Evolutionary conservation across 768 basidiomycete species (phyloP).

Genomic region (Podaxis sp.): DNA sequence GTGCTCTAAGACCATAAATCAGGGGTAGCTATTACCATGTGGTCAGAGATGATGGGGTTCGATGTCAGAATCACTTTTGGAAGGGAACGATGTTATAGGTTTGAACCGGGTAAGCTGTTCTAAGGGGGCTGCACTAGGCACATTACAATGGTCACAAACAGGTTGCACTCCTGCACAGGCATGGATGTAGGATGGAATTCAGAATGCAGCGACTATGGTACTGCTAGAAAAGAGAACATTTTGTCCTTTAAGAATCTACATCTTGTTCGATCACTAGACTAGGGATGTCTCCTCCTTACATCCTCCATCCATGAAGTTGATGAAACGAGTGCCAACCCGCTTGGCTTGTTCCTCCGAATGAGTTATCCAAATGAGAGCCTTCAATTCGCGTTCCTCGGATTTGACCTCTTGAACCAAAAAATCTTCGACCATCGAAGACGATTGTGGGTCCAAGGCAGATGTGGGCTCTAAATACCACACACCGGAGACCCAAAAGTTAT

Average conservation of each 20-base stretch:
- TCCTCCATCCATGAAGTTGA: constrained; percentile 45
- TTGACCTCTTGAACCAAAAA: constrained; percentile 54
- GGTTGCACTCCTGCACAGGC: no score
- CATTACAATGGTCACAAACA: no score
- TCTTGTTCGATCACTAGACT: neutral
- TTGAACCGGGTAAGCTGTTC: no score
- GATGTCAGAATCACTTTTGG: no score
- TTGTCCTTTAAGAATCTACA: no score
- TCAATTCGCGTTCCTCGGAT: constrained; percentile 47
- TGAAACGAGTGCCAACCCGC: constrained; percentile 70
- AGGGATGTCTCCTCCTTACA: constrained; percentile 37
- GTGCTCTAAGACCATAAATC: no score
- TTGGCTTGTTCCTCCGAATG: constrained; percentile 81
- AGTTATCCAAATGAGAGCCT: constrained; percentile 86
- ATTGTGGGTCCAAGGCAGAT: constrained; percentile 76
- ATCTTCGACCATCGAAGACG: constrained; percentile 66
- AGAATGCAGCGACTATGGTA: neutral
- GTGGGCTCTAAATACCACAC: constrained; percentile 69
- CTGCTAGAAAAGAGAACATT: no score
- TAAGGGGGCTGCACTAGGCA: no score
- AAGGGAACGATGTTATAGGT: no score
- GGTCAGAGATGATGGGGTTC: no score
- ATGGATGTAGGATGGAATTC: no score
- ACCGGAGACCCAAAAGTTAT: neutral
- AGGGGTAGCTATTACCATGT: no score